A percentile compares a stretch with the other conserved stretches of the same genome.
phyloP scores from a whole-genome alignment of 2,329 filamentous ascomycete genomes.

The Botryosphaeria agaves region DNA sequence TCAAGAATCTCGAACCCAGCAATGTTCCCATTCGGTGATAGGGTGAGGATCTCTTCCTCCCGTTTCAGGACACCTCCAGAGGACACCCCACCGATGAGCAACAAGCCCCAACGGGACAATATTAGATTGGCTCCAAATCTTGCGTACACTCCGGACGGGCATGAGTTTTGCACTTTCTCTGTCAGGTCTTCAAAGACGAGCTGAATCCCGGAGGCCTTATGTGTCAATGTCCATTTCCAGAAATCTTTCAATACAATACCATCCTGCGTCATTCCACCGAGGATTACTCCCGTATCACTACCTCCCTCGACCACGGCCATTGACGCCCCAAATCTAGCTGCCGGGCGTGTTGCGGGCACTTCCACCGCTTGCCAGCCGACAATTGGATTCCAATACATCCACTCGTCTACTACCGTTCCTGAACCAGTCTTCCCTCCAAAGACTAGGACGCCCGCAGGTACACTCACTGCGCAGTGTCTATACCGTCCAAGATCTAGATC shows the following conservation, averaged over 20 bases:
- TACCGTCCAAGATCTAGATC: constrained; percentile 56
- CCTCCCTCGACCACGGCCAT: constrained; percentile 27
- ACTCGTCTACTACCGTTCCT: constrained; percentile 23
- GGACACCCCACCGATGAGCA: constrained; percentile 37
- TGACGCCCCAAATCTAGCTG: constrained; percentile 38
- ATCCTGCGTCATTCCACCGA: constrained; percentile 52
- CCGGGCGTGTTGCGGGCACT: too few species aligned
- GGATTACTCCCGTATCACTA: constrained; percentile 41
- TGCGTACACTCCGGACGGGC: too few species aligned
- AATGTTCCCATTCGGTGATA: constrained; percentile 6
- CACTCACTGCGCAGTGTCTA: constrained; percentile 47
- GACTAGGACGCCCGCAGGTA: constrained; percentile 24
- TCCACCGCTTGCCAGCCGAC: constrained; percentile 35
- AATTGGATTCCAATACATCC: constrained; percentile 26
- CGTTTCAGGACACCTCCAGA: constrained; percentile 23
- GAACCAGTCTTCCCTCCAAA: constrained; percentile 28
- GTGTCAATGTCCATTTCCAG: constrained; percentile 56
- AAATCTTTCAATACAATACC: constrained; percentile 45
- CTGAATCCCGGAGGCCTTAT: too few species aligned
- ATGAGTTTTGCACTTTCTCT: too few species aligned
- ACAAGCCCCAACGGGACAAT: constrained; percentile 24
- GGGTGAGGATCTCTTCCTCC: constrained; percentile 36
- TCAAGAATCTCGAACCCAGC: constrained; percentile 6
- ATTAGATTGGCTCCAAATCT: constrained; percentile 36
- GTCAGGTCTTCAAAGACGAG: too few species aligned